Percentiles rank a stretch among this genome's conserved stretches.
phyloP scores from a whole-genome alignment of 345 rosid genomes.

The Nephelium lappaceum region DNA sequence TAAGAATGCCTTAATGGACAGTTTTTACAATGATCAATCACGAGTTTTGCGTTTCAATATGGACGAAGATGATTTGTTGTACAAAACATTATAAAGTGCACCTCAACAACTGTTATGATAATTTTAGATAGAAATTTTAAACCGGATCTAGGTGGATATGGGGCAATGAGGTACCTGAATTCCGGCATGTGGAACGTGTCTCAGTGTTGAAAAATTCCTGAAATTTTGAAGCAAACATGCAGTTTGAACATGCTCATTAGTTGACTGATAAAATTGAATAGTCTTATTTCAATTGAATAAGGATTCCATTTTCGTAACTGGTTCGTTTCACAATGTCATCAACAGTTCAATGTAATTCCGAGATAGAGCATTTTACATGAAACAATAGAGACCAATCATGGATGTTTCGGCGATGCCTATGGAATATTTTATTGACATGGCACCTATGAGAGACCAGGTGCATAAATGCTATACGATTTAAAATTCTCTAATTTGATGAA shows the following conservation, averaged over 20 bases:
- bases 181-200: background rate
- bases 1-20: too few relatives aligned
- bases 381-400: background rate
- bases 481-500: slow-evolving; percentile 13
- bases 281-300: background rate
- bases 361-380: slow-evolving; percentile 14
- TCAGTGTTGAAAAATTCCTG: background rate
- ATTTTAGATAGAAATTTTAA: background rate
- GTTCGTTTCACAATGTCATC: slow-evolving; percentile 3
- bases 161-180: background rate
- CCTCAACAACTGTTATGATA: too few relatives aligned
- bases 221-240: slow-evolving; percentile 1
- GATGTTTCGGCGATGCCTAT: background rate
- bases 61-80: too few relatives aligned
- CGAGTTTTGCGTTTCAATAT: background rate
- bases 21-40: background rate
- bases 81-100: too few relatives aligned
- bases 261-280: background rate
- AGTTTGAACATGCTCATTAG: background rate
- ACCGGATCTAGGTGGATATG: background rate
- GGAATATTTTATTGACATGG: background rate
- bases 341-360: slow-evolving; percentile 3
- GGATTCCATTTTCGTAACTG: background rate
- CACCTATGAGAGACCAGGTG: background rate
- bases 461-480: slow-evolving; percentile 16